phyloP scores from a whole-genome alignment of 2,329 filamentous ascomycete species.

The Raffaelea arxii region DNA sequence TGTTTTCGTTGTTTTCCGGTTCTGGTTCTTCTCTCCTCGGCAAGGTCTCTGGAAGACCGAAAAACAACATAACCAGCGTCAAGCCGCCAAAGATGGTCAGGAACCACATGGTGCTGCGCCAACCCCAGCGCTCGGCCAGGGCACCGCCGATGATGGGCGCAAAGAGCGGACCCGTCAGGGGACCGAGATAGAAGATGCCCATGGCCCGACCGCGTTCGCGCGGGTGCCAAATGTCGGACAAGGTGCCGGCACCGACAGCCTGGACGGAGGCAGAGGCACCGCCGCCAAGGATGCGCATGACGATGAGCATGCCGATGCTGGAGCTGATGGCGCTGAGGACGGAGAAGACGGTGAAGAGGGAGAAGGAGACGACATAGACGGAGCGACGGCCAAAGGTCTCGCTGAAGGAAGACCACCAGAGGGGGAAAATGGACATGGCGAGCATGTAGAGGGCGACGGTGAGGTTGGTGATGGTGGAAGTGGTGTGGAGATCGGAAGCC shows the following conservation, averaged over 20 bases:
- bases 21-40: neutral
- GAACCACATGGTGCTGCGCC: constrained; percentile 74
- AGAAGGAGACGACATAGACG: constrained; percentile 70
- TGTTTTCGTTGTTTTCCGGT: neutral
- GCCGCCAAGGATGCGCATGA: constrained; percentile 64
- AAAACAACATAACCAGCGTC: constrained; percentile 44
- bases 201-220: constrained; percentile 68
- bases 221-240: constrained; percentile 71
- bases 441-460: constrained; percentile 76
- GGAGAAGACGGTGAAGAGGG: constrained; percentile 62
- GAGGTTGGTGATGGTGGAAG: constrained; percentile 60
- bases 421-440: constrained; percentile 70
- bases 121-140: constrained; percentile 58
- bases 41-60: constrained; percentile 59
- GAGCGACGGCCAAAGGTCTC: constrained; percentile 62
- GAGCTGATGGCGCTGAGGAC: constrained; percentile 58
- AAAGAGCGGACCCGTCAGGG: constrained; percentile 63
- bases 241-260: constrained; percentile 73
- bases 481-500: constrained; percentile 49
- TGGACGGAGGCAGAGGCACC: constrained; percentile 74
- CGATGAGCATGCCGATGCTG: constrained; percentile 64
- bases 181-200: constrained; percentile 74
- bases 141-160: constrained; percentile 69
- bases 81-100: constrained; percentile 58
- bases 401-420: constrained; percentile 82